Evolutionary conservation across 495 filamentous ascomycete species (phyloP).

Genomic region (Xylaria palmicola): DNA sequence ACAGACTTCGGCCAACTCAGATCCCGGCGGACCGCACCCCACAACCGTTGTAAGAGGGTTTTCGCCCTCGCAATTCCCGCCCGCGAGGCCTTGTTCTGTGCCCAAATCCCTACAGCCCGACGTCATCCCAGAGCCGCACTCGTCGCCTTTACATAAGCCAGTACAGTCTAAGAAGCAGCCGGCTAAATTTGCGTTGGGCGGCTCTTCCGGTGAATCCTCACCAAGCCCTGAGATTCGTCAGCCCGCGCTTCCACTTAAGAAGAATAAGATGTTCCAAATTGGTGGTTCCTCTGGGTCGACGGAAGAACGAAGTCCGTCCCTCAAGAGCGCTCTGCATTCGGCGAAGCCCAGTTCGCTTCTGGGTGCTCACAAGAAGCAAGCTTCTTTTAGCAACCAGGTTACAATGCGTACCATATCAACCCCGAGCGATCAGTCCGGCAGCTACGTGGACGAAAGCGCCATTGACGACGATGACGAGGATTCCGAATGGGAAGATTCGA

Average conservation of each 20-base stretch:
- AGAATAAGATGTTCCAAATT: constrained; percentile 75
- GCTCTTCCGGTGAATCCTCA: constrained; percentile 50
- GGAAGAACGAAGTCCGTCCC: constrained; percentile 72
- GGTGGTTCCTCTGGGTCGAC: constrained; percentile 72
- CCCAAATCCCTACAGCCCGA: constrained; percentile 26
- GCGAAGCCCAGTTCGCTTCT: constrained; percentile 45
- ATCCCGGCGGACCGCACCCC: constrained; percentile 25
- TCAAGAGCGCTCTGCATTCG: constrained; percentile 64
- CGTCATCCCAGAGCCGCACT: constrained; percentile 44
- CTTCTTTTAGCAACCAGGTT: constrained; percentile 82
- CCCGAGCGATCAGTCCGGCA: constrained; percentile 68
- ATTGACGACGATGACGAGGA: constrained; percentile 88
- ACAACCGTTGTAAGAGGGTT: constrained; percentile 85
- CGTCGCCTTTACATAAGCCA: constrained; percentile 47
- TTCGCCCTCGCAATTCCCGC: constrained; percentile 72
- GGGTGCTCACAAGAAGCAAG: constrained; percentile 64
- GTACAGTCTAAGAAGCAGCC: constrained; percentile 50
- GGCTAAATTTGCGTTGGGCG: constrained; percentile 55
- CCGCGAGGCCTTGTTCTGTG: constrained; percentile 42
- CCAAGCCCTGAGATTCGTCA: constrained; percentile 50
- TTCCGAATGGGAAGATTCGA: constrained; percentile 88
- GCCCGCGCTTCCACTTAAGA: constrained; percentile 48
- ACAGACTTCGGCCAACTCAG: constrained; percentile 1
- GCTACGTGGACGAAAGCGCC: constrained; percentile 72
- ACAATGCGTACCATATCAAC: constrained; percentile 62